Evolutionary conservation across 805 yeast species (phyloP).

Genomic region (Saccharomyces mikatae): DNA sequence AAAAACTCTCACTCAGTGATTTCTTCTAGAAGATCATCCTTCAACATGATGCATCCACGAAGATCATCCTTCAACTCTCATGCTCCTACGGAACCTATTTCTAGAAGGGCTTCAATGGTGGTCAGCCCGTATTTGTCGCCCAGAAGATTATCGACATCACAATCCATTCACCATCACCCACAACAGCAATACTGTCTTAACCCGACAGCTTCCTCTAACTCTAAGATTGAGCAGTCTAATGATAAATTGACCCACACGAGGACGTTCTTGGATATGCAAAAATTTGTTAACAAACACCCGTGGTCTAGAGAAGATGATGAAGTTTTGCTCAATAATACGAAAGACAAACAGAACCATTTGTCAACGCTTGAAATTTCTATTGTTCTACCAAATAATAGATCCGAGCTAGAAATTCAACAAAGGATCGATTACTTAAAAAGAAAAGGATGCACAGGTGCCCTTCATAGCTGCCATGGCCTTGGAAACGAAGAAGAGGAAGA

Average conservation of each 20-base stretch:
- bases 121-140: background rate
- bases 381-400: constrained; percentile 53
- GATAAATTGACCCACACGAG: background rate
- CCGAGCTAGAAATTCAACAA: constrained; percentile 65
- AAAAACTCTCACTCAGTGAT: constrained; percentile 28
- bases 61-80: constrained; percentile 18
- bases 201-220: background rate
- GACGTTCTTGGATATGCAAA: background rate
- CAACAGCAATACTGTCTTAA: background rate
- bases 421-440: constrained; percentile 41
- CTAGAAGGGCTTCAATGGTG: background rate
- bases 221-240: background rate
- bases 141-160: background rate
- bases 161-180: background rate
- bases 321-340: constrained; percentile 38
- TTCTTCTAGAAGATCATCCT: constrained; percentile 24
- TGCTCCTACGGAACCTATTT: background rate
- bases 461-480: background rate
- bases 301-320: constrained; percentile 69
- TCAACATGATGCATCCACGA: constrained; percentile 22
- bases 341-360: constrained; percentile 44
- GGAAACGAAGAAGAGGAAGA: background rate
- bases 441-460: background rate
- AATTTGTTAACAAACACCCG: background rate
- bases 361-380: constrained; percentile 70